Evolutionary conservation across 2,329 filamentous ascomycete species (phyloP).

Genomic region (Exophiala sp.): DNA sequence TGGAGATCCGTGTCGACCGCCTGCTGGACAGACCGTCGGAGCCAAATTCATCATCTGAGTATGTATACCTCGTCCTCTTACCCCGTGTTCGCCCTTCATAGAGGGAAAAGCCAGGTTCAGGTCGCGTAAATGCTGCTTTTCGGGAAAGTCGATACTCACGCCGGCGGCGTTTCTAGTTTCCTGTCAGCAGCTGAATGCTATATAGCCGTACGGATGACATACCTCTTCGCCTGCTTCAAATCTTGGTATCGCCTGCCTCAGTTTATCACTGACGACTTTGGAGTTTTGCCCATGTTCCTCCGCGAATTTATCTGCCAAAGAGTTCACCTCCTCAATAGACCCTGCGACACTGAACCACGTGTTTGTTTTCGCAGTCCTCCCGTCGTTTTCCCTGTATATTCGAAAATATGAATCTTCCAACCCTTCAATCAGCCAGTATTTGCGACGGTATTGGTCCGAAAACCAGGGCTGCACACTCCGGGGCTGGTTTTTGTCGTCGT

Average conservation of each 20-base stretch:
- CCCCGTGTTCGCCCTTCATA: conserved; percentile 96
- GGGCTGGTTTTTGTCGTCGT: conserved; percentile 74
- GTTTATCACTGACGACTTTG: conserved; percentile 71
- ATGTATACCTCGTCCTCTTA: conserved; percentile 95
- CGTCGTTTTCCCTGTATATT: conserved; percentile 90
- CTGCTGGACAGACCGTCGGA: conserved; percentile 64
- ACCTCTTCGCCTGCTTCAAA: conserved; percentile 94
- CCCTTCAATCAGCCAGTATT: conserved; percentile 92
- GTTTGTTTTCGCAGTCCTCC: conserved; percentile 63
- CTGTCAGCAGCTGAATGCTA: conserved; percentile 24
- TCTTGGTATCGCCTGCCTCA: conserved; percentile 73
- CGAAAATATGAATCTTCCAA: conserved; percentile 91
- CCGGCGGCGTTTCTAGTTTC: conserved; percentile 76
- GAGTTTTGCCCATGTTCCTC: conserved; percentile 73
- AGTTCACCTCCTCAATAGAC: conserved; percentile 78
- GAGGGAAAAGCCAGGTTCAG: conserved; percentile 83
- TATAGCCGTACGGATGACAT: conserved; percentile 33
- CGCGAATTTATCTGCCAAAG: conserved; percentile 71
- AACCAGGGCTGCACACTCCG: conserved; percentile 90
- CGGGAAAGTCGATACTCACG: conserved; percentile 85
- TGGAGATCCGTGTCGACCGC: conserved; percentile 61
- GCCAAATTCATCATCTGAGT: conserved; percentile 71
- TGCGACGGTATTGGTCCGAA: conserved; percentile 80
- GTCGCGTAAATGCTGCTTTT: conserved; percentile 81
- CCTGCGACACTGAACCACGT: conserved; percentile 95